Base-by-base conservation (phyloP, 192 early-diverging fungal genomes). In the Funneliformis mosseae region DNA sequence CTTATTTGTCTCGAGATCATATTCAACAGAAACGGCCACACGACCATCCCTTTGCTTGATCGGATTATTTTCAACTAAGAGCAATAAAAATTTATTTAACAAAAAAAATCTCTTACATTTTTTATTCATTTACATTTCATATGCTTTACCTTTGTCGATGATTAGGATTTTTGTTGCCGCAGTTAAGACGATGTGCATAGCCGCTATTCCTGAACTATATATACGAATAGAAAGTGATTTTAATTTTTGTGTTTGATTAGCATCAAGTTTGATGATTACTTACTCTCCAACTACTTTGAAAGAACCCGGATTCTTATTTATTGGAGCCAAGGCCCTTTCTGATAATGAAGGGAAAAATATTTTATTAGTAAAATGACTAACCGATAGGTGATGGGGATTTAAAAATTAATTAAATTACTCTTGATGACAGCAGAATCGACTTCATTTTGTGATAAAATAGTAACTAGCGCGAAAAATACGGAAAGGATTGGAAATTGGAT, bases 101-200 rank as follows among this genome's bases (percentile, higher is more conserved):
- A 64, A 63, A 77, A 42, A n/a, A 5, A 38, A 9, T 61, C 5
- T 42, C 14, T 27, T 11, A 33, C n/a, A 16, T 12, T 2, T 5
- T 4, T 25, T 28, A 74, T 59, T n/a, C 2, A 61, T 61, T 38
- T 61, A 39, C 62, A 27, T 25, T 41, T 39, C n/a, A 25, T 83
- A 28, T 78, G 66, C 48, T 84, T n/a, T 83, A 82, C 88, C 88
- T 85, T 90, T 90, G 76, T 90, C 89, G 25, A 89, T 89, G 70
- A 90, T 87, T 59, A 90, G 27, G 74, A 90, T 89, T 83, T 86
- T 90, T 39, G 77, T 84, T 21, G 79, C 79, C 27, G 84, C 50
- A 28, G 85, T 74, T 61, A 85, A 16, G 23, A 67, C 74, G 48
- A 84, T 82, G 68, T 90, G 89, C 84, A 89, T 88, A 7, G 89